Evolutionary conservation across 345 rosid genomes (phyloP).

Genomic region (Heritiera littoralis): DNA sequence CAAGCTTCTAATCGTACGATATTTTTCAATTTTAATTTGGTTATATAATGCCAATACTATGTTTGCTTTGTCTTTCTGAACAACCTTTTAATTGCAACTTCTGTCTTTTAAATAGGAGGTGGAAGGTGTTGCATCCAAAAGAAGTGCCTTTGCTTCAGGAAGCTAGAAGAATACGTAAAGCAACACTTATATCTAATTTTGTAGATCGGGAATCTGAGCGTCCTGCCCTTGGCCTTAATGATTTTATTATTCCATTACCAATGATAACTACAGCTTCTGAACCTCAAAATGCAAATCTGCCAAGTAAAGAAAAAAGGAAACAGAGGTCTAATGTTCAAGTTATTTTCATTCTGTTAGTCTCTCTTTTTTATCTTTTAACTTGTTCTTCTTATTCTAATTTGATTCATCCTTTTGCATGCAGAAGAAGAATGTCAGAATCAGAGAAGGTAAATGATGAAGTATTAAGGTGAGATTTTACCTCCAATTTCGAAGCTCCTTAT

Average conservation of each 20-base stretch:
- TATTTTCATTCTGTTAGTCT: neutral
- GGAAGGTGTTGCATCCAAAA: conserved; percentile 69
- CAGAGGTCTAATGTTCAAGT: conserved; percentile 43
- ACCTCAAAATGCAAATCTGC: conserved; percentile 24
- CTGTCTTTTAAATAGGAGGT: conserved; percentile 56
- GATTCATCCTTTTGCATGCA: conserved; percentile 27
- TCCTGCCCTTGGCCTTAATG: conserved; percentile 59
- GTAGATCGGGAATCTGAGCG: conserved; percentile 88
- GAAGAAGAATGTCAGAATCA: conserved; percentile 30
- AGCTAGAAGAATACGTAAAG: conserved; percentile 53
- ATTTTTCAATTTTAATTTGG: neutral
- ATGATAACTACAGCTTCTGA: conserved; percentile 34
- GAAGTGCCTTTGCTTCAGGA: conserved; percentile 60
- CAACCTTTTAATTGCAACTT: conserved; percentile 1
- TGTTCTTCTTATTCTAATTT: conserved; percentile 19
- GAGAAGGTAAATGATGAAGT: conserved; percentile 29
- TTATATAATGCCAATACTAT: neutral
- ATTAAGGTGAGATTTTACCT: conserved; percentile 28
- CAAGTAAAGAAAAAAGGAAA: conserved; percentile 44
- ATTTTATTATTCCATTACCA: conserved; percentile 46
- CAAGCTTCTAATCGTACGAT: neutral
- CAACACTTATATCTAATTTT: conserved; percentile 65
- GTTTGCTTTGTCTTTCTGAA: neutral
- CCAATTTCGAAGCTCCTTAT: neutral
- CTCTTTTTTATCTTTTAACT: neutral